These are phyloP conservation scores for Nemania diffusa DNA, from an alignment of 2,329 filamentous ascomycete species.

Conservation along the genomic window DNA sequence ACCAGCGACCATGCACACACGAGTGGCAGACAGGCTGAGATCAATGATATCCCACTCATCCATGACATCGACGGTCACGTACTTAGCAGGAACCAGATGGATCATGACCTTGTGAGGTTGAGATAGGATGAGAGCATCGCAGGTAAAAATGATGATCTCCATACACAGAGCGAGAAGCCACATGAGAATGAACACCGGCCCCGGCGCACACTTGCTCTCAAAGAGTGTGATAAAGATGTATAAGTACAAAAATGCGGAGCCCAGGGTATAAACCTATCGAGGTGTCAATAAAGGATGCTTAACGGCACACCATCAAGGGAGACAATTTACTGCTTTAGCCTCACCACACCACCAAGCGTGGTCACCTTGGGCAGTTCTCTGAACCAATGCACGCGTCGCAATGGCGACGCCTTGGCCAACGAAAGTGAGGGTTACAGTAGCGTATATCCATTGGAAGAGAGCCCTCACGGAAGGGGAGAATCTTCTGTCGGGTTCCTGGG, in stretches of 20 bases:
- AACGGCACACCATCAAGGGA: slow-evolving; percentile 1
- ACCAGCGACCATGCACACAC: slow-evolving; percentile 72
- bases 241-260: slow-evolving; percentile 86
- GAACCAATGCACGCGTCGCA: slow-evolving; percentile 76
- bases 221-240: slow-evolving; percentile 87
- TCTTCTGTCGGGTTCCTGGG: slow-evolving; percentile 51
- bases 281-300: slow-evolving; percentile 23
- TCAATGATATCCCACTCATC: slow-evolving; percentile 71
- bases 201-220: slow-evolving; percentile 84
- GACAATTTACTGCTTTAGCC: slow-evolving; percentile 47
- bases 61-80: slow-evolving; percentile 51
- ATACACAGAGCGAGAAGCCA: slow-evolving; percentile 80
- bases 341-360: slow-evolving; percentile 50
- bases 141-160: slow-evolving; percentile 77
- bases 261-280: slow-evolving; percentile 83
- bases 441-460: slow-evolving; percentile 79
- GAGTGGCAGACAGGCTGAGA: slow-evolving; percentile 72
- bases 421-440: slow-evolving; percentile 78
- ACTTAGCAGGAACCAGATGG: slow-evolving; percentile 55
- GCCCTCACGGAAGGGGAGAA: slow-evolving; percentile 55
- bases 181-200: slow-evolving; percentile 78
- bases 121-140: slow-evolving; percentile 75
- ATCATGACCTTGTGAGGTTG: slow-evolving; percentile 72
- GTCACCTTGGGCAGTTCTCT: slow-evolving; percentile 51
- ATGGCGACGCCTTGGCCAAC: slow-evolving; percentile 78